phyloP scores from a whole-genome alignment of 2,329 filamentous ascomycete species.

The Fusarium sp. region DNA sequence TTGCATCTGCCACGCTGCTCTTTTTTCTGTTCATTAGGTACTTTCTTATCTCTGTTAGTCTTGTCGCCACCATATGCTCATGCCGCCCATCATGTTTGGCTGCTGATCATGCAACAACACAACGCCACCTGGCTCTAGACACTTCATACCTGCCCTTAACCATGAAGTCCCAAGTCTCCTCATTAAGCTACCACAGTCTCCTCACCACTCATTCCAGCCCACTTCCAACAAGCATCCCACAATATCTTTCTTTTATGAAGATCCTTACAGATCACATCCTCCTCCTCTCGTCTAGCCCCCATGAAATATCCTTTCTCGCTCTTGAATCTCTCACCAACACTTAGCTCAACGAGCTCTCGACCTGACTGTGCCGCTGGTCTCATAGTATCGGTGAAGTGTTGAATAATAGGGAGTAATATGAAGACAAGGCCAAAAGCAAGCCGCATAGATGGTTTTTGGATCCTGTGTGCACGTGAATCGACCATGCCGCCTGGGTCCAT shows the following conservation, averaged over 20 bases:
- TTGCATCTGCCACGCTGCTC: no score
- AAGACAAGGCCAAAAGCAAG: neutral
- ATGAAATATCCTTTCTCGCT: constrained; percentile 22
- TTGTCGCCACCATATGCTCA: neutral
- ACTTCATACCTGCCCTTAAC: neutral
- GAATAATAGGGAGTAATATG: constrained; percentile 11
- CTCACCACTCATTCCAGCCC: constrained; percentile 13
- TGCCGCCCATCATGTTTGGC: neutral
- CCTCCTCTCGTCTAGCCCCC: neutral
- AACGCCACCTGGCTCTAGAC: neutral
- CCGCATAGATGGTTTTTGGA: constrained; percentile 19
- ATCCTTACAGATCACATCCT: constrained; percentile 15
- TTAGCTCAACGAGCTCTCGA: constrained; percentile 24
- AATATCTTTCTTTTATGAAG: neutral
- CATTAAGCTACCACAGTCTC: constrained; percentile 18
- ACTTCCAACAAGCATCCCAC: constrained; percentile 40
- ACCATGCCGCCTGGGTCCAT: constrained; percentile 43
- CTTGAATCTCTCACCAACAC: constrained; percentile 20
- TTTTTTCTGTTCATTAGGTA: no score
- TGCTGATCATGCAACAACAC: neutral
- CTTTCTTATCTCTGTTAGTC: neutral
- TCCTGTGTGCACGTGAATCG: constrained; percentile 37
- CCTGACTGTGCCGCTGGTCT: constrained; percentile 31
- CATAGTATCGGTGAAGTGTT: constrained; percentile 16
- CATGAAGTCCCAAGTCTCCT: no score